Conservation (phyloP, 371 early-diverging fungal species). For the Circinella umbellata region DNA sequence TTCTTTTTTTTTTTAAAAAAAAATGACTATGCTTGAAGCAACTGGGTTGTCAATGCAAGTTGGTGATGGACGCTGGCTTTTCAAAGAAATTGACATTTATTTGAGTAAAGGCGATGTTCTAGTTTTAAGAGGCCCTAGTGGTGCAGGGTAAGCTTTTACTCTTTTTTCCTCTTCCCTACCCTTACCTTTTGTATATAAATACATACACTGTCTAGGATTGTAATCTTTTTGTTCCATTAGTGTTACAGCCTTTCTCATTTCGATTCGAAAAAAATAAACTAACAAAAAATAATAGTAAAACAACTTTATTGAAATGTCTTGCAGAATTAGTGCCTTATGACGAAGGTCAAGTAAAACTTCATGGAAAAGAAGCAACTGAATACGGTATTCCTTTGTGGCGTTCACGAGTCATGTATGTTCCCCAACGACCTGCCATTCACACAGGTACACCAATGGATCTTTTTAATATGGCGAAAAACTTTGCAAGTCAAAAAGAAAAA, state of each 20-base stretch:
- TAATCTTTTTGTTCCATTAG: no score
- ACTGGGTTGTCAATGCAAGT: constrained; percentile 43
- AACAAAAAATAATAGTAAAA: constrained; percentile 58
- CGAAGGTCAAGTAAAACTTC: constrained; percentile 60
- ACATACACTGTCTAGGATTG: no score
- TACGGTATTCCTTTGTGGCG: constrained; percentile 80
- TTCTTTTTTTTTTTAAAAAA: not conserved
- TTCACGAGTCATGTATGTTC: constrained; percentile 83
- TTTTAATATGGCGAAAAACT: constrained; percentile 60
- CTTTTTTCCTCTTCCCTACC: not conserved
- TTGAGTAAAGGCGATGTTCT: constrained; percentile 64
- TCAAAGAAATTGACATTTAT: constrained; percentile 61
- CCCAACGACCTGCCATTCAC: constrained; percentile 79
- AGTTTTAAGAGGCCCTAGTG: constrained; percentile 76
- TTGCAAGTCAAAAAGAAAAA: constrained; percentile 56
- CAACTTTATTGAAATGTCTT: constrained; percentile 84
- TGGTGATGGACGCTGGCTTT: constrained; percentile 60
- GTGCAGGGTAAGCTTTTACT: constrained; percentile 62
- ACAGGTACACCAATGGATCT: constrained; percentile 79
- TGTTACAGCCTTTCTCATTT: no score
- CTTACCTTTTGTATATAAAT: constrained; percentile 2
- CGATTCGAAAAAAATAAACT: no score
- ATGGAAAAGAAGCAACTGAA: constrained; percentile 62
- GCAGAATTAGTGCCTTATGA: constrained; percentile 76
- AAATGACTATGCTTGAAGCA: constrained; percentile 33